A percentile compares a stretch with the other conserved stretches of the same genome.
Conservation (phyloP, 306 rosid genomes). For the Comarum palustre region DNA sequence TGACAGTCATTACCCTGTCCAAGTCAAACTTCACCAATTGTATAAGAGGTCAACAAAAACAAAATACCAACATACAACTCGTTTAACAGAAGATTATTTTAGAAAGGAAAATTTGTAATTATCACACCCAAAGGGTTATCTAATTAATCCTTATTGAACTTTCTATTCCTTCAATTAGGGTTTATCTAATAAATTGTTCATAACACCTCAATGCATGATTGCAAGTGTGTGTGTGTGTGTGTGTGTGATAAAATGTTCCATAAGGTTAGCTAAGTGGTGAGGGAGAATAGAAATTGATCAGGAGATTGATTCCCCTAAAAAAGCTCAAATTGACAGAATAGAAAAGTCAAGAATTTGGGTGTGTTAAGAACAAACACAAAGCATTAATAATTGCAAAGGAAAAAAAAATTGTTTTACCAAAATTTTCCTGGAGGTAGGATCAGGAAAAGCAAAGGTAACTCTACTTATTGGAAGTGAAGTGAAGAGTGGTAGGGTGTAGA, state of each 20-base stretch:
- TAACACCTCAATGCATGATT: neutral
- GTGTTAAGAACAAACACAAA: neutral
- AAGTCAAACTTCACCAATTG: constrained; percentile 31
- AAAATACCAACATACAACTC: constrained; percentile 5
- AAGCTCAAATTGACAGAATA: neutral
- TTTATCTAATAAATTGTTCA: neutral
- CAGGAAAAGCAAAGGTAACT: neutral
- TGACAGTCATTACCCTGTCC: constrained; percentile 97
- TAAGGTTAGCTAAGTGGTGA: neutral
- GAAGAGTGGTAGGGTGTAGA: neutral
- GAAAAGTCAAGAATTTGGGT: neutral
- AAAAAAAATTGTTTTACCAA: neutral
- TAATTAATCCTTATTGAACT: neutral
- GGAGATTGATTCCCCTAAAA: neutral
- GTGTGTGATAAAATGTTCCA: neutral
- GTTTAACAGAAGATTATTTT: neutral
- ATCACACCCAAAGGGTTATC: neutral
- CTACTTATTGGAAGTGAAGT: neutral
- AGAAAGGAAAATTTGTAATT: neutral
- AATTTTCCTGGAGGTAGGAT: neutral
- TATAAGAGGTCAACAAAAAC: constrained; percentile 24
- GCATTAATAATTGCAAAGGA: neutral
- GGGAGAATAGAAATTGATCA: neutral
- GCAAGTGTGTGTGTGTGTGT: neutral
- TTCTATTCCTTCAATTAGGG: neutral